These are phyloP conservation scores for Gaultheria prostrata DNA, from an alignment of 148 eudicot genomes.

Conservation along the genomic window DNA sequence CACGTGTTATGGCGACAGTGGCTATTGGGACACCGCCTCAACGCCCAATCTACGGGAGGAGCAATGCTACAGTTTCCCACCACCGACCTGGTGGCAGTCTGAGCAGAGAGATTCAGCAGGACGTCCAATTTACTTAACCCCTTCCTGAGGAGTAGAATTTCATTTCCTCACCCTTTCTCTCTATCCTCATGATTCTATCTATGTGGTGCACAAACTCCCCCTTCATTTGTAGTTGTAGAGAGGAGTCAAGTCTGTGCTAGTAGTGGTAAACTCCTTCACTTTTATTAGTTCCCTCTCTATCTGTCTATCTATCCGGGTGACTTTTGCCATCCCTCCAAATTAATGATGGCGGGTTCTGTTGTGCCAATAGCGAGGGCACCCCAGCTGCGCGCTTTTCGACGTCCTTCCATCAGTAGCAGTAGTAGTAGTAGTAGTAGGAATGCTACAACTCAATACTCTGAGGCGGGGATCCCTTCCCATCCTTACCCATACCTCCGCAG, in stretches of 20 bases:
- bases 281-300: neutral
- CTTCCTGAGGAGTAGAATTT: too few species aligned
- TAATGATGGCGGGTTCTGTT: conserved; percentile 20
- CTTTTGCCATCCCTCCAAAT: neutral
- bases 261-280: neutral
- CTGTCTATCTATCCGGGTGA: neutral
- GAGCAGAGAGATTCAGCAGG: too few species aligned
- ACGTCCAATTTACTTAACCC: too few species aligned
- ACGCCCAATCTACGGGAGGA: neutral
- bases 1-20: neutral
- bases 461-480: neutral
- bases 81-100: neutral
- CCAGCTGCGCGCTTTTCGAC: conserved; percentile 15
- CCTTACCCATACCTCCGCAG: neutral
- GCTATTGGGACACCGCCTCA: neutral
- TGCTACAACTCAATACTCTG: neutral
- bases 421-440: neutral
- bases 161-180: neutral
- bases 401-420: conserved; percentile 7
- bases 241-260: neutral
- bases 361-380: conserved; percentile 22
- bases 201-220: neutral
- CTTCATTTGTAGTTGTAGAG: neutral
- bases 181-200: neutral
- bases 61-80: neutral